phyloP scores from a whole-genome alignment of 345 rosid species.

The Citrus unshiu region DNA sequence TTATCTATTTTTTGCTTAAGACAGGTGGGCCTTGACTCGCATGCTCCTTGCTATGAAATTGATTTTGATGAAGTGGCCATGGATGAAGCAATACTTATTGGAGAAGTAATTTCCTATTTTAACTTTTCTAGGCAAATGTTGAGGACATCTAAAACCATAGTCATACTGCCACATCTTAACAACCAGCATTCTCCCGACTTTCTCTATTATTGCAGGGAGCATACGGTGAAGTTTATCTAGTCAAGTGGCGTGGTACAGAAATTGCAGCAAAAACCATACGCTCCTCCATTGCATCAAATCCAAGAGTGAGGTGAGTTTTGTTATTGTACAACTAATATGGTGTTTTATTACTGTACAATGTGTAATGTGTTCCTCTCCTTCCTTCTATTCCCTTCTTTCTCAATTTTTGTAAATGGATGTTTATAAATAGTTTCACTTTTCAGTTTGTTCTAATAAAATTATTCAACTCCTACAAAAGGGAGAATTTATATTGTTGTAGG shows the following conservation, averaged over 20 bases:
- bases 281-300: constrained; percentile 60
- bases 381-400: neutral
- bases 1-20: constrained; percentile 12
- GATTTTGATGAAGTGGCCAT: constrained; percentile 40
- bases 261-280: constrained; percentile 68
- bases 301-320: constrained; percentile 50
- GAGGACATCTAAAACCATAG: neutral
- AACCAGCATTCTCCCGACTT: neutral
- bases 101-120: constrained; percentile 45
- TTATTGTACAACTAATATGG: neutral
- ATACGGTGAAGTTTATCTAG: constrained; percentile 58
- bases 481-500: neutral
- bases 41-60: constrained; percentile 43
- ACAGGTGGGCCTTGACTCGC: constrained; percentile 56
- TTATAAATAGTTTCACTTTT: neutral
- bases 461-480: neutral
- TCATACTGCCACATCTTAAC: neutral
- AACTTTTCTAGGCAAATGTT: constrained; percentile 10
- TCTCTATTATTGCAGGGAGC: constrained; percentile 37
- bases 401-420: neutral
- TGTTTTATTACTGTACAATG: neutral
- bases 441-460: neutral
- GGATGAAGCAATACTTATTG: constrained; percentile 44
- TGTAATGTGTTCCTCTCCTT: neutral
- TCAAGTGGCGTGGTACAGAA: constrained; percentile 67